A percentile compares a stretch with the other conserved stretches of the same genome.
Evolutionary conservation across 2,329 filamentous ascomycete genomes (phyloP).

Genomic region (Aspergillus ustus): DNA sequence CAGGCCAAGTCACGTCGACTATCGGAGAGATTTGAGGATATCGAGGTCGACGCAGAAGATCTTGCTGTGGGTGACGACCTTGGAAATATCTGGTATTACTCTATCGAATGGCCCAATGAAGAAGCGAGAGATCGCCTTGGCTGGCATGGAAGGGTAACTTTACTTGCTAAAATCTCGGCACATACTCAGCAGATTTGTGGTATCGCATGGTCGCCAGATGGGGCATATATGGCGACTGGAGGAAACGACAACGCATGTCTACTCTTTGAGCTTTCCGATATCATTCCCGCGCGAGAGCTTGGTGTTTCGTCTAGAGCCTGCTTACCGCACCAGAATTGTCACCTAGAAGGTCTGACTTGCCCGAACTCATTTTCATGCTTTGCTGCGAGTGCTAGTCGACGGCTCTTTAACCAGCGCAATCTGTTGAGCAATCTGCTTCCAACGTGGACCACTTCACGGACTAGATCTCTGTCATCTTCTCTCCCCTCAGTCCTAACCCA

Average conservation of each 20-base stretch:
- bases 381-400: conserved; percentile 24
- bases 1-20: conserved; percentile 60
- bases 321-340: conserved; percentile 17
- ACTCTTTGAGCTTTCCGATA: conserved; percentile 72
- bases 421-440: conserved; percentile 33
- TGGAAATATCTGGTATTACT: conserved; percentile 85
- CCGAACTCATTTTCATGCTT: conserved; percentile 30
- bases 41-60: conserved; percentile 73
- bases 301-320: conserved; percentile 16
- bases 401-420: conserved; percentile 29
- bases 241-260: conserved; percentile 91
- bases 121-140: conserved; percentile 67
- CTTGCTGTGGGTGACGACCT: conserved; percentile 83
- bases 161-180: conserved; percentile 75
- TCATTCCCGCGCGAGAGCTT: conserved; percentile 43
- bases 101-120: conserved; percentile 75
- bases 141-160: conserved; percentile 78
- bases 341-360: conserved; percentile 19
- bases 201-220: conserved; percentile 81
- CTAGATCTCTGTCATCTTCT: conserved; percentile 23
- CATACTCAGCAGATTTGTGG: conserved; percentile 93
- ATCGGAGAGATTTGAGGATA: conserved; percentile 54
- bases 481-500: conserved; percentile 32
- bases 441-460: conserved; percentile 30
- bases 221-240: conserved; percentile 79